Base-by-base conservation (phyloP, 768 basidiomycete species). In the Crassisporium funariophilum region DNA sequence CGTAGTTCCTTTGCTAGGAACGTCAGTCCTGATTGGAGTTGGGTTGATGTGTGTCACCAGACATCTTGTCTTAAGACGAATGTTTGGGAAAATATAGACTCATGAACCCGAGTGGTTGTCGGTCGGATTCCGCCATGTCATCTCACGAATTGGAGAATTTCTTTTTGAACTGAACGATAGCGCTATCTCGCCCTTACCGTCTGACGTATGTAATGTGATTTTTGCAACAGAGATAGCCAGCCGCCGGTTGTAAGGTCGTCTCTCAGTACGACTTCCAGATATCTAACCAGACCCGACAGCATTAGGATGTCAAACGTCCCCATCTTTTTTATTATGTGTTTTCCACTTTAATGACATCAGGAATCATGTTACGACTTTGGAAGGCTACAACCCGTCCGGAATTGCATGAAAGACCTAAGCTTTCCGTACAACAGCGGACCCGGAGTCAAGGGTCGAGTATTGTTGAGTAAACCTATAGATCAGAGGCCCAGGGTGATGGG, bases 1-100 rank as follows among this genome's bases (percentile, higher is more conserved):
- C 21, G 12, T 42, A 44, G 21, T 25, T 21, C 20, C 17, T 29
- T 31, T 19, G 9, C 9, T 31, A 66, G 63, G 61, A 8, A 54
- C 60, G 9, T 35, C 50, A 7, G 60, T 65, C 17, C 41, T 66
- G 2, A 20, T 66, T 7, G 66, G 64, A 1, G 59, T 65, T 5
- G 60, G 40, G 10, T 39, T 64, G 20, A 61, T 68, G 59, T 46
- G 50, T 21, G 13, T 59, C 11, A 45, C 57, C 13, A 54, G 64
- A 38, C 49, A 64, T 59, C 46, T 66, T 23, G 41, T 60, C 36
- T 33, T 64, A 21, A 35, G 49, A 12, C 31, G 53, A 22, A 41
- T 61, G 51, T 53, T 53, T 41, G 59, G 63, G 5, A 63, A 54
- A 45, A 48, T 62, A n/a, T 61, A 57, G 44, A 41, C 11, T 33